Percentiles rank a stretch among this genome's conserved stretches.
Conservation (phyloP, 192 early-diverging fungal species). For the Phlyctochytrium bullatum region DNA sequence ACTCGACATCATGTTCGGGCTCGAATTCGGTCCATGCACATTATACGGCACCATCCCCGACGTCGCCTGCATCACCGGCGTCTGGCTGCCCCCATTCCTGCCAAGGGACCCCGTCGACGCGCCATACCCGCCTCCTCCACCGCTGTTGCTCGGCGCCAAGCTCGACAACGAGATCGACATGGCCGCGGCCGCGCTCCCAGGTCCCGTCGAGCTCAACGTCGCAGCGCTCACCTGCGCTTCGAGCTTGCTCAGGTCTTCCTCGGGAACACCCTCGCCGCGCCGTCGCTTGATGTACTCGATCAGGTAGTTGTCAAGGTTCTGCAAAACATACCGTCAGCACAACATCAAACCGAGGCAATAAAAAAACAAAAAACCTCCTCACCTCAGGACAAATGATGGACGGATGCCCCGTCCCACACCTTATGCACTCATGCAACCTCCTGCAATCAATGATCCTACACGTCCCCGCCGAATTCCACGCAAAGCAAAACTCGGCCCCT, state of each 20-base stretch:
- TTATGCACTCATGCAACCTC: slow-evolving; percentile 30
- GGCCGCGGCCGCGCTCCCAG: not conserved
- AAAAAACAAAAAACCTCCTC: slow-evolving; percentile 1
- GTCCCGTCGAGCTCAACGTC: not conserved
- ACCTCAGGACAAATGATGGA: slow-evolving; percentile 31
- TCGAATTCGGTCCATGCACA: not conserved
- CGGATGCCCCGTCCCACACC: slow-evolving; percentile 28
- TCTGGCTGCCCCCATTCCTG: no score
- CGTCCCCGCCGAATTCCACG: slow-evolving; percentile 32
- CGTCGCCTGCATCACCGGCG: no score
- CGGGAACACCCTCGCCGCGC: slow-evolving; percentile 17
- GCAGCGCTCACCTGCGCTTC: slow-evolving; percentile 22
- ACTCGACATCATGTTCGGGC: not conserved
- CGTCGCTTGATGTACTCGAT: slow-evolving; percentile 28
- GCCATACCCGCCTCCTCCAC: no score
- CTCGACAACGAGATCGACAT: slow-evolving; percentile 1
- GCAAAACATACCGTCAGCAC: not conserved
- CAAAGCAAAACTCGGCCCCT: slow-evolving; percentile 34
- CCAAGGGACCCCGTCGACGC: no score
- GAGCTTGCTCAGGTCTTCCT: slow-evolving; percentile 22
- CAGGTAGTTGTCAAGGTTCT: slow-evolving; percentile 29
- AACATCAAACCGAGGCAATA: no score
- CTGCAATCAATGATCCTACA: slow-evolving; percentile 31
- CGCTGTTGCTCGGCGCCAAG: not conserved
- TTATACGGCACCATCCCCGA: not conserved